Evolutionary conservation across 139 green algal genomes (phyloP), one percentile per base, ranked within the genome.

Genomic region (Medakamo hakoo): DNA sequence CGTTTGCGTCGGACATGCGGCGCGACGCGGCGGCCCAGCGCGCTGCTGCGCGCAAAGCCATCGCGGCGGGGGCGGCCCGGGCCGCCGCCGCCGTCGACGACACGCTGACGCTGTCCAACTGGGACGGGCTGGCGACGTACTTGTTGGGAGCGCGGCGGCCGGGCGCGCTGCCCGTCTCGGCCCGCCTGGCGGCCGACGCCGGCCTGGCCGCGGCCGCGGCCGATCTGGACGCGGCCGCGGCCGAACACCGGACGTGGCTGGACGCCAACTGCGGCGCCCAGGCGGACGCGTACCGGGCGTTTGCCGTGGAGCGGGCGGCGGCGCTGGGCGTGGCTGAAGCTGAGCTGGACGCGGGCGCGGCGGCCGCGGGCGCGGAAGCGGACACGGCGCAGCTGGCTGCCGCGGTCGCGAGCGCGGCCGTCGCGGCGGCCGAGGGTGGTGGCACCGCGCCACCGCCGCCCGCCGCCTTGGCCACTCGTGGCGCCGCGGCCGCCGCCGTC

Each of bases 211-310:
- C 73, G 16, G 55, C 73, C 16, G 65, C 64, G 22, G 67, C 52
- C 28, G 58, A 67, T 27, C 55, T 86, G 23, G 55, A 58, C 28
- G 25, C 23, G 20, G 32, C 77, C 21, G 77, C 85, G 28, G 29
- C 62, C 25, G 84, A 94, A 71, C 85, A 95, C 73, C 52, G 60
- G 1, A 63, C 24, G n/a, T 95, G 81, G 86, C 63, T 95, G 40
- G 18, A n/a, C 2, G 66, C 71, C 31, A 96, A 94, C 71, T 86
- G 81, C 74, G 67, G 71, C 21, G 68, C 75, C 2, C 87, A 95
- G 72, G 16, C 79, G 24, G 30, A 57, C 16, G 83, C 82, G 69
- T 94, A 94, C 73, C 65, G 74, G 52, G 40, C 48, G 1, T 65
- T 68, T 26, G 73, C 73, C 0, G 68, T 67, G 68, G 49, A 55